A percentile compares a stretch with the other conserved stretches of the same genome.
phyloP scores from a whole-genome alignment of 495 filamentous ascomycete species.

The Stereocaulon alpinum region DNA sequence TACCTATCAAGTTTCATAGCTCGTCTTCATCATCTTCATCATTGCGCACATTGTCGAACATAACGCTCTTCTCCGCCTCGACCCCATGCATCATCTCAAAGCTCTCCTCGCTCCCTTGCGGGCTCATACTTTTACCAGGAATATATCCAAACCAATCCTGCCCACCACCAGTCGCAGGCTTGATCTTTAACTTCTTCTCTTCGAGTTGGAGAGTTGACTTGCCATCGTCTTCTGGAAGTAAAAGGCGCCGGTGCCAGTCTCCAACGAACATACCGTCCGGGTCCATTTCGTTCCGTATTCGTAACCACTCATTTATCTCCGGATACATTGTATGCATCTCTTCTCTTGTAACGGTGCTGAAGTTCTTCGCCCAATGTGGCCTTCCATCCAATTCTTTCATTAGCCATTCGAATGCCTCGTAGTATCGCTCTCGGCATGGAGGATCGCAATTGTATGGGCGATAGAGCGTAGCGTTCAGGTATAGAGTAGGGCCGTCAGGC shows the following conservation, averaged over 20 bases:
- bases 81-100: constrained; percentile 46
- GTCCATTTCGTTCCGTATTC: constrained; percentile 64
- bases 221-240: constrained; percentile 38
- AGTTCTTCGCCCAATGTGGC: constrained; percentile 98
- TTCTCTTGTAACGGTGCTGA: constrained; percentile 46
- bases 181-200: constrained; percentile 34
- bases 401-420: constrained; percentile 88
- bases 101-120: constrained; percentile 46
- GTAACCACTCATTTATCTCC: constrained; percentile 51
- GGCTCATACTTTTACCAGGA: constrained; percentile 18
- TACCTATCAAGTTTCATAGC: neutral
- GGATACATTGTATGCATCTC: constrained; percentile 35
- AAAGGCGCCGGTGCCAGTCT: constrained; percentile 68
- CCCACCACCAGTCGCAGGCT: constrained; percentile 35
- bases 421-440: constrained; percentile 68
- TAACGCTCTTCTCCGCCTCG: constrained; percentile 27
- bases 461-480: constrained; percentile 94
- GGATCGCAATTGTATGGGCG: constrained; percentile 77
- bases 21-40: constrained; percentile 1
- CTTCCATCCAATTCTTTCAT: constrained; percentile 85
- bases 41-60: neutral
- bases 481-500: constrained; percentile 65
- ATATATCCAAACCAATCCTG: constrained; percentile 44
- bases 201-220: constrained; percentile 31
- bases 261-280: constrained; percentile 86